A percentile compares a stretch with the other conserved stretches of the same genome.
These are phyloP conservation scores for Globisporangium carolinianum DNA, from an alignment of 352 stramenopile species.

Conservation along the genomic window DNA sequence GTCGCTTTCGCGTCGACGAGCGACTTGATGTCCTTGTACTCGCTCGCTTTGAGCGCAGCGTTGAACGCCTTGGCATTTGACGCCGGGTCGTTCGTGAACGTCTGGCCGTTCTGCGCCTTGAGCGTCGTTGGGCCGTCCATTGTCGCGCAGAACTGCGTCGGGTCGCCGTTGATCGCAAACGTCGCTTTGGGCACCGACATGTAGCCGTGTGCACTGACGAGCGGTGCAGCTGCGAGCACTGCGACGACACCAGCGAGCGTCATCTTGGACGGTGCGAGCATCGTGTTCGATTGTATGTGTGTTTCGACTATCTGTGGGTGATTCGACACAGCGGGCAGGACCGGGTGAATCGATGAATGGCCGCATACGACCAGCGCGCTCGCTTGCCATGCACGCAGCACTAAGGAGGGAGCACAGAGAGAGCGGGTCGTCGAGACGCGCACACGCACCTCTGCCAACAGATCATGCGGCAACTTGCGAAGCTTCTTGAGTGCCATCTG, in stretches of 20 bases:
- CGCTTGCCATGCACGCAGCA: neutral
- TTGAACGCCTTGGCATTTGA: constrained; percentile 20
- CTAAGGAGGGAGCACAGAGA: neutral
- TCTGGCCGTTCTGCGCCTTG: constrained; percentile 7
- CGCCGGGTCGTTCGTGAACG: constrained; percentile 10
- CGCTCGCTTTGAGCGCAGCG: constrained; percentile 15
- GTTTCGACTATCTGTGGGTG: neutral
- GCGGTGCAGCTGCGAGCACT: neutral
- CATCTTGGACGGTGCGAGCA: constrained; percentile 5
- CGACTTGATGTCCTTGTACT: constrained; percentile 15
- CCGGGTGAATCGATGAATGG: constrained; percentile 13
- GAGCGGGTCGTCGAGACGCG: neutral
- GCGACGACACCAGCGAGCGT: constrained; percentile 3
- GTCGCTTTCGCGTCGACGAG: constrained; percentile 12
- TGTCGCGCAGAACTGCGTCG: constrained; percentile 10
- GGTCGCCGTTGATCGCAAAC: constrained; percentile 6
- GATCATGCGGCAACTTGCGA: neutral
- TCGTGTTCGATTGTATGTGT: neutral
- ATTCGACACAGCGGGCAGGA: neutral
- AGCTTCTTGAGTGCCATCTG: constrained; percentile 7
- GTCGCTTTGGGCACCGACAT: constrained; percentile 8
- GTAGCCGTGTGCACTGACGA: constrained; percentile 2
- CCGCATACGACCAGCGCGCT: neutral
- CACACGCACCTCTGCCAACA: neutral
- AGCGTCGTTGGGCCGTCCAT: constrained; percentile 7